Evolutionary conservation across 768 basidiomycete species (phyloP), one percentile per base, ranked within the genome.

Genomic region (Lactarius pseudohatsudake): DNA sequence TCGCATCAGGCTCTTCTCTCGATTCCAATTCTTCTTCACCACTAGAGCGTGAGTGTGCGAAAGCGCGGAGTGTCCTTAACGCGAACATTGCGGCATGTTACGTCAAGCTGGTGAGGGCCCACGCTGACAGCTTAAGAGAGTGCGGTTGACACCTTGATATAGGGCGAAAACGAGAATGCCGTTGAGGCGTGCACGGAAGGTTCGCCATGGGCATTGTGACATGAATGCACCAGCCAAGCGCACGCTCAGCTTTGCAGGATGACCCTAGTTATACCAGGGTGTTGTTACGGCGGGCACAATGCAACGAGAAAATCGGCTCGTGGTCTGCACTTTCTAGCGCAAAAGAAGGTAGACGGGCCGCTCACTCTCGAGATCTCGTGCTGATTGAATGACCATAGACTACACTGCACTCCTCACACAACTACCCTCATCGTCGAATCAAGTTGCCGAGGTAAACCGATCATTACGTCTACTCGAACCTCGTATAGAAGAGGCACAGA

Each of bases 51-150:
- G 79, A 85, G 60, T 84, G 81, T 69, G 77, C 80, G 15, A 87
- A 86, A 71, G 80, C 83, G 32, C 83, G 92, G 61, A 86, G 93
- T 36, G 81, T 92, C 18, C 74, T 96, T 70, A 84, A 91, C 74
- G 88, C 90, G n/a, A 98, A 98, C 74, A 86, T 96, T 45, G 94
- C 84, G 0, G 95, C 94, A 60, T 96, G 94, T 72, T 81, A 87
- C 74, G 81, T 91, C 6, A 92, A 92, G 72, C 76, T 92, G 76
- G 94, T 92, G 72, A 73, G 87, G 72, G 26, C 22, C 38, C 28
- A 22, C 10, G 61, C 36, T 30, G 62, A 11, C 26, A 1, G 16
- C 9, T 32, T 41, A 13, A n/a, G 8, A 40, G 57, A 43, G 18
- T 15, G 15, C 2, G 2, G 26, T 20, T 59, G 8, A n/a, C 26